These are phyloP conservation scores for Solanum chiquidenum DNA, from an alignment of 257 asterid species.

Conservation along the genomic window DNA sequence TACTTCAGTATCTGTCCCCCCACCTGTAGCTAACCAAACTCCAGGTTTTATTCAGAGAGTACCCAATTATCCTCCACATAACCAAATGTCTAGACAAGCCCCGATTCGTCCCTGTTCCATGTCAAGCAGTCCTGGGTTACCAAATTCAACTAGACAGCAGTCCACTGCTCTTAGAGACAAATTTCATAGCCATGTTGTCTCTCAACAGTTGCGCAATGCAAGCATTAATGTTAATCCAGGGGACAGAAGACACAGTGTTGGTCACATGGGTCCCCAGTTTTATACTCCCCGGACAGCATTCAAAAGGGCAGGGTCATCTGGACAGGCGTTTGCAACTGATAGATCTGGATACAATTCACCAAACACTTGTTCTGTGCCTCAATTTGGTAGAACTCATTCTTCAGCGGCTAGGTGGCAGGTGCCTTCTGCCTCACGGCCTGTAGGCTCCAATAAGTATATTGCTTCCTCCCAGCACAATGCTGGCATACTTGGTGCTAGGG, in stretches of 20 bases:
- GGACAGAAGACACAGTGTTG: conserved; percentile 13
- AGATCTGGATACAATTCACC: conserved; percentile 5
- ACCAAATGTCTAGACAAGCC: conserved; percentile 10
- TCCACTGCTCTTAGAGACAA: conserved; percentile 14
- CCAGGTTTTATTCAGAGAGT: conserved; percentile 5
- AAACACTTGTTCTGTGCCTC: conserved; percentile 1
- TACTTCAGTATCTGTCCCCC: conserved; percentile 1
- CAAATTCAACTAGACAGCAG: conserved; percentile 8
- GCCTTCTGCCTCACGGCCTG: conserved; percentile 4
- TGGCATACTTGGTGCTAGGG: conserved; percentile 3
- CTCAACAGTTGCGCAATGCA: conserved; percentile 15
- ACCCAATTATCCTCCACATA: conserved; percentile 8
- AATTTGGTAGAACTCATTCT: conserved; percentile 8
- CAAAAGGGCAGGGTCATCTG: conserved; percentile 17
- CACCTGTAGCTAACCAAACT: conserved; percentile 9
- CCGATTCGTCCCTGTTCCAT: conserved; percentile 18
- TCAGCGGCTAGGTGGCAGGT: conserved; percentile 11
- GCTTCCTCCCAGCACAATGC: conserved; percentile 5
- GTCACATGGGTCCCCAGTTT: conserved; percentile 17
- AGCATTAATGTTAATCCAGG: conserved; percentile 7
- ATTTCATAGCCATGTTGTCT: conserved; percentile 7
- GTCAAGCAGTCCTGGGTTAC: conserved; percentile 15
- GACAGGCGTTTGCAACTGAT: conserved; percentile 12
- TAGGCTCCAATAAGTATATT: neutral
- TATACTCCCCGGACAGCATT: conserved; percentile 15